phyloP scores from a whole-genome alignment of 2,329 filamentous ascomycete genomes.

The Sclerotinia spermophila region DNA sequence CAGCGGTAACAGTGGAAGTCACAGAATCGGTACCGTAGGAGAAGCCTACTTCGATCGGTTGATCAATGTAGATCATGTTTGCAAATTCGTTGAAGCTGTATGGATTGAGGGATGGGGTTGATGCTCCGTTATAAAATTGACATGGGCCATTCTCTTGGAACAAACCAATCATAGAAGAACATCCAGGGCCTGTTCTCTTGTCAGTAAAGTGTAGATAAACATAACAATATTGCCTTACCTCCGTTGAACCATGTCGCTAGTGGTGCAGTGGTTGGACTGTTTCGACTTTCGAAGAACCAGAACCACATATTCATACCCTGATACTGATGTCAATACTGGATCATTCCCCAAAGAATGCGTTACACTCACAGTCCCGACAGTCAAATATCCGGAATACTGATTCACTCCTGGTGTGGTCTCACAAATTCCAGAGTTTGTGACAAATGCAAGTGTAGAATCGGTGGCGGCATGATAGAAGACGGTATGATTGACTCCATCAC shows the following conservation, averaged over 20 bases:
- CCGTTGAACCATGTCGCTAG: conserved; percentile 46
- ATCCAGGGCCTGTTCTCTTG: conserved; percentile 39
- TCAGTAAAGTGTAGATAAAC: neutral
- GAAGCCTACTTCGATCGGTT: conserved; percentile 42
- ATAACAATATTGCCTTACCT: conserved; percentile 22
- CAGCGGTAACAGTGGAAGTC: conserved; percentile 45
- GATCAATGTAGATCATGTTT: conserved; percentile 43
- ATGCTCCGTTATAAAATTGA: conserved; percentile 40
- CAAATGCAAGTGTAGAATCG: conserved; percentile 44
- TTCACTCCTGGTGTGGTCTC: conserved; percentile 50
- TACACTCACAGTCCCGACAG: conserved; percentile 38
- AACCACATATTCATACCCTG: conserved; percentile 32
- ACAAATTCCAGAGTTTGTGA: conserved; percentile 50
- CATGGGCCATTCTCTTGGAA: conserved; percentile 50
- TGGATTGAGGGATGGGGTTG: conserved; percentile 42
- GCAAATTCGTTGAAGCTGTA: conserved; percentile 41
- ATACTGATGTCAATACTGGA: neutral
- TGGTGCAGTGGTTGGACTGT: conserved; percentile 45
- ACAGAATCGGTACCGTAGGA: conserved; percentile 44
- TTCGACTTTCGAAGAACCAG: conserved; percentile 58
- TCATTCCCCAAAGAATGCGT: conserved; percentile 31
- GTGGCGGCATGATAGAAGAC: conserved; percentile 49
- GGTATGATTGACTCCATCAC: conserved; percentile 42
- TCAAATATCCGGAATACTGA: conserved; percentile 50
- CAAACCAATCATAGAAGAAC: conserved; percentile 56